Base-by-base conservation (phyloP, 2,329 filamentous ascomycete species). In the Pseudocercospora macadamiae region DNA sequence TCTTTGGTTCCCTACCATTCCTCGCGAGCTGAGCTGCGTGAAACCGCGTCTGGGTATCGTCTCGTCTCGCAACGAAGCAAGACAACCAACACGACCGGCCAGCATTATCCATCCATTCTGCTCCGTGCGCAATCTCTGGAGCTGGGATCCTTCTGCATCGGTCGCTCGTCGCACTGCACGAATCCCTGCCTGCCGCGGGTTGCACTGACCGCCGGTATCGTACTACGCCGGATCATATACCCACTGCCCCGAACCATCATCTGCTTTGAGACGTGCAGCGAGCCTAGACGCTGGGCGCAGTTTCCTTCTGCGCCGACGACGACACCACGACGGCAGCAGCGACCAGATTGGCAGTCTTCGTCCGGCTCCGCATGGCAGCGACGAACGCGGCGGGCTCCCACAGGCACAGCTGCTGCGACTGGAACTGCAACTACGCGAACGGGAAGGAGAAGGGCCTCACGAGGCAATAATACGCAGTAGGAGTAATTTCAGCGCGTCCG, bases 271-370 rank as follows among this genome's bases (percentile, higher is more conserved):
- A n/a, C n/a, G n/a, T n/a, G n/a, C 42, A 47, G 42, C 42, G n/a
- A 47, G 42, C 21, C 42, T n/a, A n/a, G n/a, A n/a, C n/a, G n/a
- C n/a, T n/a, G n/a, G n/a, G n/a, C n/a, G 19, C 23, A 14, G n/a
- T 47, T 21, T 42, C 16, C 30, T 26, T 55, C 37, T 28, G 51
- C 52, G 25, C 25, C 52, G 42, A 47, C 42, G 23, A 47, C 42
- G 16, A 44, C 39, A 21, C 6, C n/a, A 21, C 21, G 52, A 30
- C 52, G 42, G 14, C 16, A 55, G 25, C 52, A 18, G 21, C 51
- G 21, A 37, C 18, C 51, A 42, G 23, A 16, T n/a, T 26, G 14
- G 19, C 34, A 21, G 30, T 12, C n/a, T 26, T 21, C 26, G 26
- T 36, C 48, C 25, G 48, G 10, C 30, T 28, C 37, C 37, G 36